Base-by-base conservation (phyloP, 1,284 basidiomycete genomes). In the Hemileia vastatrix region DNA sequence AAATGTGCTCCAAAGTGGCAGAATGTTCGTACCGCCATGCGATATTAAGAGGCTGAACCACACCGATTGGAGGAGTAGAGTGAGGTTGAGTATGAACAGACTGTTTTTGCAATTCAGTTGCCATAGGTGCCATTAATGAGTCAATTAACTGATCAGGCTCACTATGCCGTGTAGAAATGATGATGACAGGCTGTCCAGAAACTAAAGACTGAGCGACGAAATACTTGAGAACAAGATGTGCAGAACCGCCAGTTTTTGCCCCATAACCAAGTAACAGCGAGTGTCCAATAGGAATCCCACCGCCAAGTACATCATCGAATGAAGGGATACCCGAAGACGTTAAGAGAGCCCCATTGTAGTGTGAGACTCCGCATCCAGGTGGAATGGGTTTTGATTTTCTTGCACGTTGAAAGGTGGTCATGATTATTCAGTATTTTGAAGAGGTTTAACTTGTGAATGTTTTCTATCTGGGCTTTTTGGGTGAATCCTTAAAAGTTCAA, bases 251-350 rank as follows among this genome's bases (percentile, higher is more conserved):
- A 24, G 80, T 76, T 77, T 96, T 89, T 0, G 91, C 86, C 19
- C 88, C 84, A 44, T n/a, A n/a, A n/a, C n/a, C n/a, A n/a, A n/a
- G n/a, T n/a, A n/a, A n/a, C n/a, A n/a, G n/a, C n/a, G n/a, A n/a
- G n/a, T n/a, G 87, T 11, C 87, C 86, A 51, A 93, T 81, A 15
- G 93, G 90, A n/a, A 96, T 77, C 13, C 94, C 94, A 24, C 90
- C 90, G 63, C 90, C 91, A 33, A 97, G 82, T 63, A 97, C 83
- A 73, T 98, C 95, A 76, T 98, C 94, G n/a, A 98, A 81, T 3
- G 92, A 91, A 11, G 90, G 84, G 4, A 97, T 84, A 1, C 94
- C 95, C 2, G 89, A 90, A 0, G 91, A 93, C 27, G 59, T 50
- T 18, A 47, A 44, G 31, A 52, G 59, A 40, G 54, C 24, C 9